phyloP scores from a whole-genome alignment of 345 rosid genomes.

The Camelina hispida region DNA sequence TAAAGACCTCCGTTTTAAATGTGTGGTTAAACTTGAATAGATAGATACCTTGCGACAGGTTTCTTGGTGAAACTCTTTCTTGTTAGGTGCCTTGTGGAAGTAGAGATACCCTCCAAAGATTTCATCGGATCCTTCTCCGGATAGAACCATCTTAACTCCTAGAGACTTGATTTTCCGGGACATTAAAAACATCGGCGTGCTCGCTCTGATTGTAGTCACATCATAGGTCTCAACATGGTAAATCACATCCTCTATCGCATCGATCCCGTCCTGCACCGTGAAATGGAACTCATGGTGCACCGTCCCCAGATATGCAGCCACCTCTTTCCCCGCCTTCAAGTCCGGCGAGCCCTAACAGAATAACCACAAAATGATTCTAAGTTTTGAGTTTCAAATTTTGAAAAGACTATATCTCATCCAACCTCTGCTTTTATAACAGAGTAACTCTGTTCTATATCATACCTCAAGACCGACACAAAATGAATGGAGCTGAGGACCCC shows the following conservation, averaged over 20 bases:
- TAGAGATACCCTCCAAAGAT: constrained; percentile 93
- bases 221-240: constrained; percentile 91
- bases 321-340: constrained; percentile 83
- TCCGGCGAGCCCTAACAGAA: constrained; percentile 75
- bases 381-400: background rate
- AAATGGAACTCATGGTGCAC: constrained; percentile 93
- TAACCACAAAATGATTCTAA: background rate
- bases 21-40: background rate
- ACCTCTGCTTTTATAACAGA: constrained; percentile 19
- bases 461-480: constrained; percentile 96
- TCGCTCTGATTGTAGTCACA: constrained; percentile 87
- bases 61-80: constrained; percentile 83
- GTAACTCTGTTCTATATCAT: constrained; percentile 30
- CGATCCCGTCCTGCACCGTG: constrained; percentile 94
- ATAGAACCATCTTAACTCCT: constrained; percentile 96
- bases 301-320: constrained; percentile 87
- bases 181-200: constrained; percentile 95
- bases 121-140: constrained; percentile 98
- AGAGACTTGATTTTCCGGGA: constrained; percentile 88
- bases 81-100: constrained; percentile 96
- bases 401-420: background rate
- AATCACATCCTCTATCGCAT: constrained; percentile 93
- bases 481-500: constrained; percentile 90
- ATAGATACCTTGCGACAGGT: constrained; percentile 87
- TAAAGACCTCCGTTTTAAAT: background rate